phyloP scores from a whole-genome alignment of 2,329 filamentous ascomycete species.

The Neoscytalidium dimidiatum region DNA sequence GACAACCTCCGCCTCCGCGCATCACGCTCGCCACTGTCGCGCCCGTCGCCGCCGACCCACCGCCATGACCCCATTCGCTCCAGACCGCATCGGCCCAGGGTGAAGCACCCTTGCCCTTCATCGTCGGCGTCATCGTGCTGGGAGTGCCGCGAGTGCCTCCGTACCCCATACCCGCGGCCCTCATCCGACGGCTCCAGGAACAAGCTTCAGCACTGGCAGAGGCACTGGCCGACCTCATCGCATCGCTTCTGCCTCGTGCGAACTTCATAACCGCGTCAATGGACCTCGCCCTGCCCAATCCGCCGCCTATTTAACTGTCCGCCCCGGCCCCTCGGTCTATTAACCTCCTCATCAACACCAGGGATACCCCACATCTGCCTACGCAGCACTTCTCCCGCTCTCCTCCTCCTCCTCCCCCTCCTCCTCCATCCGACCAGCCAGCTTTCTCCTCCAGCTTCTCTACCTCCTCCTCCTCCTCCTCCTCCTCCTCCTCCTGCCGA shows the following conservation, averaged over 20 bases:
- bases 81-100: background rate
- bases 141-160: background rate
- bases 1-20: background rate
- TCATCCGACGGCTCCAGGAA: conserved; percentile 16
- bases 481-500: background rate
- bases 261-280: background rate
- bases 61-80: background rate
- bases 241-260: background rate
- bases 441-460: background rate
- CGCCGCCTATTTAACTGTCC: background rate
- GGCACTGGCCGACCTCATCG: background rate
- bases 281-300: background rate
- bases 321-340: background rate
- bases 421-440: background rate
- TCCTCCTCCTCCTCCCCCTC: background rate
- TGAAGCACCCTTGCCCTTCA: background rate
- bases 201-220: background rate
- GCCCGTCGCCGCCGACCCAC: background rate
- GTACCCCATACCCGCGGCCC: conserved; percentile 17
- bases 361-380: conserved; percentile 1
- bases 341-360: background rate
- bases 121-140: conserved; percentile 6
- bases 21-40: background rate
- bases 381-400: background rate
- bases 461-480: background rate